Conservation (phyloP, 176 grass and related monocot species). For the Puccinellia tenuiflora region DNA sequence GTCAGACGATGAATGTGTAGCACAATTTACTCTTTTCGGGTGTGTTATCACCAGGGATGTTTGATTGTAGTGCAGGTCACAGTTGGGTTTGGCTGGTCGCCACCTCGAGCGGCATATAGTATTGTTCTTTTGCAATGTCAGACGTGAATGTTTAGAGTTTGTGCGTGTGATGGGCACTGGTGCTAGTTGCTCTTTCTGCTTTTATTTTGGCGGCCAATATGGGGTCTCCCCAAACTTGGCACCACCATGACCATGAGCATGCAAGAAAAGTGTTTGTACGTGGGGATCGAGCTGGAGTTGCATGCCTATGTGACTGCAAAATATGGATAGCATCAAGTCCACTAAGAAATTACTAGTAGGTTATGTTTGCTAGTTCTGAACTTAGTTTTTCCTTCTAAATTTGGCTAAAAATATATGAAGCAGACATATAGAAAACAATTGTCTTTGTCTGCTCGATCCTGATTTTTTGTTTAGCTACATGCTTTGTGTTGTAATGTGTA, state of each 20-base stretch:
- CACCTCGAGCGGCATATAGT: neutral
- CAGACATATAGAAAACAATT: no score
- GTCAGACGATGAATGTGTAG: neutral
- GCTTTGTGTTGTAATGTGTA: no score
- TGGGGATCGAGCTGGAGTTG: neutral
- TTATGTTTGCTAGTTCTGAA: neutral
- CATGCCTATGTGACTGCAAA: neutral
- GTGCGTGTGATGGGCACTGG: neutral
- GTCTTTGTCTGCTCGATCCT: no score
- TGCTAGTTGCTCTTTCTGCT: neutral
- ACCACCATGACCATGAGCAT: neutral
- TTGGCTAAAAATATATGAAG: no score
- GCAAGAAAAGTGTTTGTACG: neutral
- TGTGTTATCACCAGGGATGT: neutral
- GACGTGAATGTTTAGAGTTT: neutral
- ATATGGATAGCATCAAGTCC: neutral
- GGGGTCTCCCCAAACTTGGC: slow-evolving; percentile 17
- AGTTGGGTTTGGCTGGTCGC: slow-evolving; percentile 13
- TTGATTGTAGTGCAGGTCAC: slow-evolving; percentile 23
- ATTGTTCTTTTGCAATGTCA: neutral
- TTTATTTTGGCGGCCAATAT: neutral
- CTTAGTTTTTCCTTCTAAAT: neutral
- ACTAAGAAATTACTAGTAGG: neutral
- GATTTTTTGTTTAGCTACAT: no score
- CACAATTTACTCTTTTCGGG: neutral